Percentiles rank a stretch among this genome's conserved stretches.
These are phyloP conservation scores for Megacollybia platyphylla DNA, from an alignment of 1,284 basidiomycete genomes.

Conservation along the genomic window DNA sequence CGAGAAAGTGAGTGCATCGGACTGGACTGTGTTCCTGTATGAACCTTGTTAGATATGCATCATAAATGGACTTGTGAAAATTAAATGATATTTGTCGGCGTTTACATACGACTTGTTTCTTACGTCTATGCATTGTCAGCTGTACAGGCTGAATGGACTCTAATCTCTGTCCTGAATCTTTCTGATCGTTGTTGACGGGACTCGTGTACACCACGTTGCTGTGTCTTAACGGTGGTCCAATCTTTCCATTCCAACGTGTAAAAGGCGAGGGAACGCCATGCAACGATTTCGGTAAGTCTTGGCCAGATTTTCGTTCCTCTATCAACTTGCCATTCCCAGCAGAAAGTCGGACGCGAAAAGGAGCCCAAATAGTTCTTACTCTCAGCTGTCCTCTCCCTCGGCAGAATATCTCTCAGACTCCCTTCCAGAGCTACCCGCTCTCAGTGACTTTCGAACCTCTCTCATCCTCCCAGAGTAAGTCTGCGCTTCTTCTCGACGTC, in stretches of 20 bases:
- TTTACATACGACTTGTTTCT: neutral
- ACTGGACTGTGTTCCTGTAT: neutral
- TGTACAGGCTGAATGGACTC: neutral
- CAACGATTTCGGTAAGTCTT: slow-evolving; percentile 66
- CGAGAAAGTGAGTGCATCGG: slow-evolving; percentile 50
- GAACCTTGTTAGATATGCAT: slow-evolving; percentile 1
- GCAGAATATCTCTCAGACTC: slow-evolving; percentile 12
- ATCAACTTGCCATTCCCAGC: slow-evolving; percentile 19
- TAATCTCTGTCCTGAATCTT: neutral
- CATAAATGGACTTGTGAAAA: neutral
- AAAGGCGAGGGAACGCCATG: slow-evolving; percentile 54
- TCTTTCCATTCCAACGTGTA: slow-evolving; percentile 43
- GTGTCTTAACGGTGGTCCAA: slow-evolving; percentile 20
- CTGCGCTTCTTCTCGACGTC: slow-evolving; percentile 8
- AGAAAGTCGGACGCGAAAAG: slow-evolving; percentile 59
- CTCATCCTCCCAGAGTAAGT: slow-evolving; percentile 73
- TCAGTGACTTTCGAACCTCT: slow-evolving; percentile 69
- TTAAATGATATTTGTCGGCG: neutral
- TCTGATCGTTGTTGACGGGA: slow-evolving; percentile 10
- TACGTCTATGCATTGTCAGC: no score
- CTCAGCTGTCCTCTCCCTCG: slow-evolving; percentile 4
- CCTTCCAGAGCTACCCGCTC: slow-evolving; percentile 46
- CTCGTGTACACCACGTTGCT: slow-evolving; percentile 71
- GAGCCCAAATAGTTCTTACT: slow-evolving; percentile 14
- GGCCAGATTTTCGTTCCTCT: slow-evolving; percentile 8